Evolutionary conservation across 805 yeast species (phyloP), one percentile per base, ranked within the genome.

Genomic region (Candida namnaoensis): DNA sequence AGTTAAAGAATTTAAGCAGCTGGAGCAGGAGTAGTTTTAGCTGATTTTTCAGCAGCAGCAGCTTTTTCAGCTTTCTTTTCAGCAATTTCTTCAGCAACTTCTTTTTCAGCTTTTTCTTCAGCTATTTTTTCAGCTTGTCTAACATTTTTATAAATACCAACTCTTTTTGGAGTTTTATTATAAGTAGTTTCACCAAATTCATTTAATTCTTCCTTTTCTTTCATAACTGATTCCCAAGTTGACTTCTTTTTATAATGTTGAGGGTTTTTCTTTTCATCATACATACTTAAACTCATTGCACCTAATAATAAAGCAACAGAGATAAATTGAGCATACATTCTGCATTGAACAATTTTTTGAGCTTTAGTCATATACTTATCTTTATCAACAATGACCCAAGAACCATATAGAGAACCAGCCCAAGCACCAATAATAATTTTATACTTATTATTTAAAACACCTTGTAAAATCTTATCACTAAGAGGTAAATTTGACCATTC

Each of bases 261-360:
- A 42, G 68, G 68, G 47, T 63, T 74, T 48, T 74, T 60, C 49
- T 77, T 72, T 48, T 74, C 78, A 51, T 82, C 88, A 48, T 77
- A 80, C 62, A 79, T 72, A 37, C 80, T 69, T 49, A 81, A 63
- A 40, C 79, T 78, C 54, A 87, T 72, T 0, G 93, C 77, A 23
- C 80, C 88, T 41, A 86, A 61, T 48, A 86, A 64, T 46, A 86
- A 64, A 10, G 74, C 73, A 41, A 87, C 88, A 2, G 95, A 83
- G 41, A 84, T 63, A 48, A 82, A 85, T 62, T 87, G 95, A 10
- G 95, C 95, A 57, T 86, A 86, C 84, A 86, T 86, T 74, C 95
- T 80, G 30, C 95, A 95, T 58, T 82, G 90, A 32, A 83, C 93
- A 38, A 84, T 76, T 60, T 84, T 87, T 65, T 87, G 95, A 5